Evolutionary conservation across 2,329 filamentous ascomycete species (phyloP).

Genomic region (Neopestalotiopsis sp.): DNA sequence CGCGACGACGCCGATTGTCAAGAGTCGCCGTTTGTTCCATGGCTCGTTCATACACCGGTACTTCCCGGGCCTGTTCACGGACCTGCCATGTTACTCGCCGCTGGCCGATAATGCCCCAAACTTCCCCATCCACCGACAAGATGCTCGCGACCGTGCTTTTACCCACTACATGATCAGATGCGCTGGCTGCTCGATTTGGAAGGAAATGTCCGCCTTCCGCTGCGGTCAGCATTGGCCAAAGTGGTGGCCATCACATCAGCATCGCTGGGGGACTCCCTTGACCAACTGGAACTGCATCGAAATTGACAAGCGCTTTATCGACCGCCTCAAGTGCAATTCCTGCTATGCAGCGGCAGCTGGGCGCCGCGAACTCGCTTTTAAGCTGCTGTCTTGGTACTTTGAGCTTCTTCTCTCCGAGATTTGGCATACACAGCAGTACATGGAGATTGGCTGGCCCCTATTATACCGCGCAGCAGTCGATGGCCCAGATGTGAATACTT

Average conservation of each 20-base stretch:
- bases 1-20: conserved; percentile 2
- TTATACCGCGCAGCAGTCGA: background rate
- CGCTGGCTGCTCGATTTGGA: conserved; percentile 18
- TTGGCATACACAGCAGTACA: background rate
- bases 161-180: conserved; percentile 23
- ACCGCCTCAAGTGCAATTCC: background rate
- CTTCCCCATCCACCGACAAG: conserved; percentile 11
- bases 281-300: conserved; percentile 3
- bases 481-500: background rate
- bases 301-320: background rate
- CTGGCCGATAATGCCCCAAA: background rate
- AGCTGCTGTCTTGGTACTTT: too few relatives aligned
- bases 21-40: conserved; percentile 16
- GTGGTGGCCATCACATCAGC: conserved; percentile 13
- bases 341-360: background rate
- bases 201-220: conserved; percentile 18
- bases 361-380: background rate
- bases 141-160: conserved; percentile 6
- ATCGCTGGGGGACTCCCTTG: background rate
- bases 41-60: conserved; percentile 10
- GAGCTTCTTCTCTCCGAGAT: background rate
- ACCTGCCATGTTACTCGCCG: background rate
- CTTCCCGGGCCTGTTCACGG: conserved; percentile 14
- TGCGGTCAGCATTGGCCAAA: conserved; percentile 10
- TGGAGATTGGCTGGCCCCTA: background rate